A percentile compares a stretch with the other conserved stretches of the same genome.
Evolutionary conservation across 192 early-diverging fungal genomes (phyloP).

Genomic region (Backusella morwellensis): DNA sequence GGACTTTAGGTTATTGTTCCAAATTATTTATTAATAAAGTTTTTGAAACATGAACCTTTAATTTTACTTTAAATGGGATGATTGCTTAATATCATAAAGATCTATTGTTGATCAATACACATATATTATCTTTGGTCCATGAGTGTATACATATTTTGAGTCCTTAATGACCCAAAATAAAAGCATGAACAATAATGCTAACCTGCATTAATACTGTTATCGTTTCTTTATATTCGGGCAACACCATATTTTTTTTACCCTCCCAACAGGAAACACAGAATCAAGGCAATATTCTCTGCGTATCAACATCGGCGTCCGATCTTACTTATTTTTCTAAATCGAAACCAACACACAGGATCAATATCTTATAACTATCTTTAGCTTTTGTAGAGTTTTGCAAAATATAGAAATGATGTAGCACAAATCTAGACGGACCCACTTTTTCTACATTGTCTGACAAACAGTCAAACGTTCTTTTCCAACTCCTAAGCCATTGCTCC

Average conservation of each 20-base stretch:
- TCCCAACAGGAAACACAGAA: background rate
- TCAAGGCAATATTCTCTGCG: background rate
- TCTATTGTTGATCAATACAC: background rate
- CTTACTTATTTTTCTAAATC: background rate
- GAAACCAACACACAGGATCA: background rate
- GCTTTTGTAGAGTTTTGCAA: background rate
- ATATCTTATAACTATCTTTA: background rate
- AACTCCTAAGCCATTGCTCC: background rate
- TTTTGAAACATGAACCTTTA: too few species aligned
- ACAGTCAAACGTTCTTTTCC: background rate
- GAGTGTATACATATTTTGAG: background rate
- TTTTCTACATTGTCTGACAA: background rate
- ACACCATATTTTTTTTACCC: background rate
- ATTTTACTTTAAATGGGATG: background rate
- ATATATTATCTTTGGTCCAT: too few species aligned
- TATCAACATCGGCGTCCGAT: background rate
- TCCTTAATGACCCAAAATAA: background rate
- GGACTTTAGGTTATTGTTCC: background rate
- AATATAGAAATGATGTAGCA: background rate
- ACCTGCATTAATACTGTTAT: background rate
- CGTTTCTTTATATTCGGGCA: background rate
- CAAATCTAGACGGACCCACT: background rate
- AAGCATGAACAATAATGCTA: background rate
- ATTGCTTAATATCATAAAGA: background rate
- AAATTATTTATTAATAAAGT: background rate